phyloP scores from a whole-genome alignment of 768 basidiomycete genomes.

The Termitomyces eurrhizus region DNA sequence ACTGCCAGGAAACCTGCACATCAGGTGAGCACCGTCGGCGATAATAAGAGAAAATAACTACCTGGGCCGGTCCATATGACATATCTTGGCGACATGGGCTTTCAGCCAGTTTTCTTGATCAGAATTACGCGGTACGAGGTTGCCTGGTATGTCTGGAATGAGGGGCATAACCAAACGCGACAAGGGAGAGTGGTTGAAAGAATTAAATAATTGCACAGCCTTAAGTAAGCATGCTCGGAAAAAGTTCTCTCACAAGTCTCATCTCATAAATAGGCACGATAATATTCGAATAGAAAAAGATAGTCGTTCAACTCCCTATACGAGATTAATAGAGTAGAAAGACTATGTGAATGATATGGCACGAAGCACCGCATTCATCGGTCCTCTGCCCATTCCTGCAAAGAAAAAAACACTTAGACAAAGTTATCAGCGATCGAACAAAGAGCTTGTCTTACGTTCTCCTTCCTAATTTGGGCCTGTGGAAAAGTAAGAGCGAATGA shows the following conservation, averaged over 20 bases:
- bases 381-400: slow-evolving; percentile 91
- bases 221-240: slow-evolving; percentile 4
- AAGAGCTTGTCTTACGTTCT: slow-evolving; percentile 68
- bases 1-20: slow-evolving; percentile 83
- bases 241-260: neutral
- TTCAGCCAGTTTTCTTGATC: slow-evolving; percentile 67
- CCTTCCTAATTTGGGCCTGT: slow-evolving; percentile 98
- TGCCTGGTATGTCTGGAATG: slow-evolving; percentile 73
- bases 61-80: slow-evolving; percentile 63
- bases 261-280: neutral
- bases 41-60: slow-evolving; percentile 26
- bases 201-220: slow-evolving; percentile 5
- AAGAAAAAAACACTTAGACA: slow-evolving; percentile 15
- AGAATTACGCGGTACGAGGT: slow-evolving; percentile 47
- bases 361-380: slow-evolving; percentile 44
- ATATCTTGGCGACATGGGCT: slow-evolving; percentile 56
- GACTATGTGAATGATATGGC: slow-evolving; percentile 11
- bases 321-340: slow-evolving; percentile 18
- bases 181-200: slow-evolving; percentile 1
- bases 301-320: neutral
- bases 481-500: slow-evolving; percentile 4
- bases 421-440: slow-evolving; percentile 3
- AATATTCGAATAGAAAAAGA: neutral
- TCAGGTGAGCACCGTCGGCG: slow-evolving; percentile 5
- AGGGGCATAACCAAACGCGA: slow-evolving; percentile 36